Conservation (phyloP, 352 stramenopile genomes). For the Globisporangium ultimum region DNA sequence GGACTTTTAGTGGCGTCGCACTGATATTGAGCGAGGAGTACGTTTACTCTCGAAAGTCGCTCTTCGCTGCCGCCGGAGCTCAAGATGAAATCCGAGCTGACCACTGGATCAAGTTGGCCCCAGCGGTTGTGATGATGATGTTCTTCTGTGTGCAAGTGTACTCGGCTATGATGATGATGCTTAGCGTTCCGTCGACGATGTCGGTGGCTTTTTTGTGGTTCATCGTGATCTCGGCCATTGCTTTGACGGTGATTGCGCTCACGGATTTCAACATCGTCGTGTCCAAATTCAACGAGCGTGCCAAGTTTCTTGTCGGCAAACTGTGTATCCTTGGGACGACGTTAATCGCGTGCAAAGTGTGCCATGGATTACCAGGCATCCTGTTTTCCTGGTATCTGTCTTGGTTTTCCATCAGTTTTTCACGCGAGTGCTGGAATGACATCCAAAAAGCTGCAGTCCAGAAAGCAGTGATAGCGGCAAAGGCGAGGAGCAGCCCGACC, state of each 20-base stretch:
- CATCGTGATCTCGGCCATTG: slow-evolving; percentile 35
- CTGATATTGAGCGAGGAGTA: slow-evolving; percentile 60
- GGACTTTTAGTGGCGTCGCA: slow-evolving; percentile 54
- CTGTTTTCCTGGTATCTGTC: slow-evolving; percentile 57
- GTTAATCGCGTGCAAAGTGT: slow-evolving; percentile 41
- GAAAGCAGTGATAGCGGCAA: neutral
- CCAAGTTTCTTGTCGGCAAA: slow-evolving; percentile 26
- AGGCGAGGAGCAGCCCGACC: neutral
- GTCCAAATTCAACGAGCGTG: slow-evolving; percentile 25
- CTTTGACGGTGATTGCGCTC: slow-evolving; percentile 44
- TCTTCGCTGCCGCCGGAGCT: slow-evolving; percentile 14
- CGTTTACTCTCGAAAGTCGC: slow-evolving; percentile 22
- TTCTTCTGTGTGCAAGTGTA: slow-evolving; percentile 62
- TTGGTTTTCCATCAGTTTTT: slow-evolving; percentile 67
- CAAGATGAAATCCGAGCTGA: slow-evolving; percentile 51
- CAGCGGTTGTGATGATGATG: slow-evolving; percentile 56
- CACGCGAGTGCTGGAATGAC: slow-evolving; percentile 70
- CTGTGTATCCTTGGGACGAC: slow-evolving; percentile 47
- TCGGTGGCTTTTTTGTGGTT: slow-evolving; percentile 44
- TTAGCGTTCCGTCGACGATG: slow-evolving; percentile 34
- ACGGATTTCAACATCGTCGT: slow-evolving; percentile 41
- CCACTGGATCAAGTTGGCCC: slow-evolving; percentile 78
- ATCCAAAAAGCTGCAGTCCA: slow-evolving; percentile 29
- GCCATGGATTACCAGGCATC: slow-evolving; percentile 34
- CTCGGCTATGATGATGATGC: slow-evolving; percentile 34